These are phyloP conservation scores for Aureobasidium subglaciale DNA, from an alignment of 2,329 filamentous ascomycete genomes.

Conservation along the genomic window DNA sequence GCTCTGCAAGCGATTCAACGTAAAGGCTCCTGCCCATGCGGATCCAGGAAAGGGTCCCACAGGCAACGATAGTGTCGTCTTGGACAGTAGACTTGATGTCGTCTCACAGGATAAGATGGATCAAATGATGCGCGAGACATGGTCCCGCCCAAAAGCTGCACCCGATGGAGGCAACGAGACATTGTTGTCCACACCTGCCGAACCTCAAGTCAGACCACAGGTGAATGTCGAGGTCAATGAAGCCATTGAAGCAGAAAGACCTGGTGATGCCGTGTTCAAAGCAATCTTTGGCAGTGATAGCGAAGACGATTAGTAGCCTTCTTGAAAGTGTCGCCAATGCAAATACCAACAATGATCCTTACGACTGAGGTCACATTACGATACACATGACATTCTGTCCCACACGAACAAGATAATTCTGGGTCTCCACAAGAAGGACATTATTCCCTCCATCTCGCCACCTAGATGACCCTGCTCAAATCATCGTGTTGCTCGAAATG, in stretches of 20 bases:
- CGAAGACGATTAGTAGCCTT: conserved; percentile 23
- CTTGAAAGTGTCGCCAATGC: not conserved
- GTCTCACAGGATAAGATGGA: conserved; percentile 51
- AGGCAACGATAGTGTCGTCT: conserved; percentile 22
- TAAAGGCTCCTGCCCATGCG: conserved; percentile 67
- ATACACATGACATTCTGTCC: not conserved
- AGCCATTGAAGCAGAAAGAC: conserved; percentile 64
- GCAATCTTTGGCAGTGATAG: conserved; percentile 86
- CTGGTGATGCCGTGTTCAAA: conserved; percentile 75
- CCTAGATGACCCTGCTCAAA: not conserved
- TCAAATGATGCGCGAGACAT: conserved; percentile 44
- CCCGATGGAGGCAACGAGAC: conserved; percentile 18
- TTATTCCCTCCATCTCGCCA: no score
- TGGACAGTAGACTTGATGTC: conserved; percentile 35
- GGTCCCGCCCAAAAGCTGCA: conserved; percentile 11
- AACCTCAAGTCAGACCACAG: conserved; percentile 12
- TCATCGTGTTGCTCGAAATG: not conserved
- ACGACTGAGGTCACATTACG: not conserved
- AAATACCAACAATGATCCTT: not conserved
- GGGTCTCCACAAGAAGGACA: no score
- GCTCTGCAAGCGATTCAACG: conserved; percentile 90
- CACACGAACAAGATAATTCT: no score
- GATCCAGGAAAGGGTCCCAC: conserved; percentile 25
- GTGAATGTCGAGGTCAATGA: conserved; percentile 72
- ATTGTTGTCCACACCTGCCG: conserved; percentile 17